Percentiles rank a stretch among this genome's conserved stretches.
Conservation (phyloP, 2,329 filamentous ascomycete genomes). For the Aspergillus bombycis region DNA sequence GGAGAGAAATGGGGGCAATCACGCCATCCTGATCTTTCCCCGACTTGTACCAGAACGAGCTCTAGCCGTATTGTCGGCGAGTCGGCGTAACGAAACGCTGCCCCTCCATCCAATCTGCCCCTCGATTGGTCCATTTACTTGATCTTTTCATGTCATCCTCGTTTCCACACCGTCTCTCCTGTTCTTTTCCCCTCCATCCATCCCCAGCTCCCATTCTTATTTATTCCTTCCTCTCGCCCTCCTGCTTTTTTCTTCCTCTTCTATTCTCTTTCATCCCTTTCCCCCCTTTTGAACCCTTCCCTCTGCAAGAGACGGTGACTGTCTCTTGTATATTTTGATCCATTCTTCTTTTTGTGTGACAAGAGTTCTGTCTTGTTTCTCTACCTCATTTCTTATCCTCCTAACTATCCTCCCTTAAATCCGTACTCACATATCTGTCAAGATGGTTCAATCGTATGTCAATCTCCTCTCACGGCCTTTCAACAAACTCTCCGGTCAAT, state of each 20-base stretch:
- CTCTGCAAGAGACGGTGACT: constrained; percentile 27
- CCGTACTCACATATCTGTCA: constrained; percentile 39
- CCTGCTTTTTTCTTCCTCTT: constrained; percentile 11
- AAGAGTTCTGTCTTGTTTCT: constrained; percentile 8
- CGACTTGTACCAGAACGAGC: neutral
- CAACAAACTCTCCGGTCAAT: constrained; percentile 2
- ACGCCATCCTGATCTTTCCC: constrained; percentile 8
- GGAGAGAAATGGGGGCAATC: constrained; percentile 1
- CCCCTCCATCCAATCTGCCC: neutral
- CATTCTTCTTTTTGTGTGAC: constrained; percentile 6
- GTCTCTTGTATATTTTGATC: constrained; percentile 25
- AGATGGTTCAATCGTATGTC: constrained; percentile 65
- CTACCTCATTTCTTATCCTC: neutral
- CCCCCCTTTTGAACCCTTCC: constrained; percentile 13
- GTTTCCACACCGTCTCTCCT: neutral
- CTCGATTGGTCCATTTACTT: constrained; percentile 3
- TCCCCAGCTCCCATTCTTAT: constrained; percentile 9
- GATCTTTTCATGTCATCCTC: constrained; percentile 7
- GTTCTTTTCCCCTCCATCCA: constrained; percentile 14
- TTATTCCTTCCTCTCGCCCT: constrained; percentile 13
- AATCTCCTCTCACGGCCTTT: neutral
- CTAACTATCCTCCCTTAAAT: constrained; percentile 13
- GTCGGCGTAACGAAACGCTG: neutral
- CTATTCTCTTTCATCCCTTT: constrained; percentile 22
- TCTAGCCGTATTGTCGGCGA: neutral